Conservation (phyloP, 2,329 filamentous ascomycete species). For the Scorias spongiosa region DNA sequence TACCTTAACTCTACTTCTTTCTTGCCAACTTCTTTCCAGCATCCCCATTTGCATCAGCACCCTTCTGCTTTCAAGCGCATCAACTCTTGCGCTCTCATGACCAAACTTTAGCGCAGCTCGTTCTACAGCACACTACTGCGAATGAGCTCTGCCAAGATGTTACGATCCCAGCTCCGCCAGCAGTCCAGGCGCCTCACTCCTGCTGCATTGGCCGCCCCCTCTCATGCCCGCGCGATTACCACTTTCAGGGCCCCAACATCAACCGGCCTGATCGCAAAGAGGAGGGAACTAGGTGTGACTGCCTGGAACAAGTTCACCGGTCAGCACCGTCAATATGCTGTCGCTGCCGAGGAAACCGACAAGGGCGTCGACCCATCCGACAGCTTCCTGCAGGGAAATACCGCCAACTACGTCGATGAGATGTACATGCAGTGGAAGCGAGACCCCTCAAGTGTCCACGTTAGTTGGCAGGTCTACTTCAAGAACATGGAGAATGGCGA, state of each 20-base stretch:
- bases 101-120: background rate
- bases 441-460: slow-evolving; percentile 82
- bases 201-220: slow-evolving; percentile 35
- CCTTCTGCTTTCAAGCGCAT: background rate
- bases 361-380: slow-evolving; percentile 71
- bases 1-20: too few species aligned
- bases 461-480: slow-evolving; percentile 99
- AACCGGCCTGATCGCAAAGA: slow-evolving; percentile 30
- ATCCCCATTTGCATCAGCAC: too few species aligned
- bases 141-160: slow-evolving; percentile 33
- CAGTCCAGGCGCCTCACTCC: slow-evolving; percentile 49
- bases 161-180: slow-evolving; percentile 53
- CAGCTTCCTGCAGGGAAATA: slow-evolving; percentile 91
- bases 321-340: slow-evolving; percentile 42
- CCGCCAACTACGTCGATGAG: slow-evolving; percentile 97
- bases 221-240: slow-evolving; percentile 28
- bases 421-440: slow-evolving; percentile 98
- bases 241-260: slow-evolving; percentile 18
- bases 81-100: background rate
- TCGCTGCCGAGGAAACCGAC: slow-evolving; percentile 41
- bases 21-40: too few species aligned
- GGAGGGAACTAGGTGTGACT: slow-evolving; percentile 30
- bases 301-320: slow-evolving; percentile 26
- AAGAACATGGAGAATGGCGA: slow-evolving; percentile 97
- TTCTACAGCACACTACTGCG: background rate